phyloP scores from a whole-genome alignment of 805 yeast species.

The Saccharomycopsis guyanensis region DNA sequence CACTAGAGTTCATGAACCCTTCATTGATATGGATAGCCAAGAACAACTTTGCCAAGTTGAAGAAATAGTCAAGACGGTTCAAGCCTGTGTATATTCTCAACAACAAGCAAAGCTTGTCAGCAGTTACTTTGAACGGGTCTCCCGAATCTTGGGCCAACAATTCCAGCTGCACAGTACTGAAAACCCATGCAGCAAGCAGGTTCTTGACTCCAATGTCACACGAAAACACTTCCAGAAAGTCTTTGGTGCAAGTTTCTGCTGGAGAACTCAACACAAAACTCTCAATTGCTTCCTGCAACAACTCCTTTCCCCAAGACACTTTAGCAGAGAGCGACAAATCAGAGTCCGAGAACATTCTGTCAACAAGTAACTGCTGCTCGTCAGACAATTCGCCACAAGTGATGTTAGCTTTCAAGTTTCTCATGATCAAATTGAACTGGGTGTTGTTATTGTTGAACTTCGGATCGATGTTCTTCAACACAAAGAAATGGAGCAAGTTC shows the following conservation, averaged over 20 bases:
- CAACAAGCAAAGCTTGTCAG: conserved; percentile 4
- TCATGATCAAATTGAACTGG: conserved; percentile 49
- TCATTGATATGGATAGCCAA: conserved; percentile 7
- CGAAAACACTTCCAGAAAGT: neutral
- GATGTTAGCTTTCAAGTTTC: conserved; percentile 31
- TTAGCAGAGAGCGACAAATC: neutral
- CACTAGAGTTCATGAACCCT: neutral
- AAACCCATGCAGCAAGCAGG: conserved; percentile 13
- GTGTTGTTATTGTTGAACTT: conserved; percentile 31
- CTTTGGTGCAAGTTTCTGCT: neutral
- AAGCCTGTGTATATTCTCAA: conserved; percentile 4
- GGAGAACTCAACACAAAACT: neutral
- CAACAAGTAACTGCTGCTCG: neutral
- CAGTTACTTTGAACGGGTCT: neutral
- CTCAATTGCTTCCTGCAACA: neutral
- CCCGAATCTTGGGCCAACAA: neutral
- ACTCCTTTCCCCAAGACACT: neutral
- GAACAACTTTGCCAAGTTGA: conserved; percentile 10
- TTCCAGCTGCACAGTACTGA: neutral
- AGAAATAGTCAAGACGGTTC: conserved; percentile 13
- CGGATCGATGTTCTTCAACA: conserved; percentile 13
- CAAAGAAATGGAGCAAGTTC: conserved; percentile 22
- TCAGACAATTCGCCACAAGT: neutral
- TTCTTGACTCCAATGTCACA: conserved; percentile 10
- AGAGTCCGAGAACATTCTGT: neutral